A percentile compares a stretch with the other conserved stretches of the same genome.
phyloP scores from a whole-genome alignment of 352 stramenopile genomes.

The Globisporangium middletonii region DNA sequence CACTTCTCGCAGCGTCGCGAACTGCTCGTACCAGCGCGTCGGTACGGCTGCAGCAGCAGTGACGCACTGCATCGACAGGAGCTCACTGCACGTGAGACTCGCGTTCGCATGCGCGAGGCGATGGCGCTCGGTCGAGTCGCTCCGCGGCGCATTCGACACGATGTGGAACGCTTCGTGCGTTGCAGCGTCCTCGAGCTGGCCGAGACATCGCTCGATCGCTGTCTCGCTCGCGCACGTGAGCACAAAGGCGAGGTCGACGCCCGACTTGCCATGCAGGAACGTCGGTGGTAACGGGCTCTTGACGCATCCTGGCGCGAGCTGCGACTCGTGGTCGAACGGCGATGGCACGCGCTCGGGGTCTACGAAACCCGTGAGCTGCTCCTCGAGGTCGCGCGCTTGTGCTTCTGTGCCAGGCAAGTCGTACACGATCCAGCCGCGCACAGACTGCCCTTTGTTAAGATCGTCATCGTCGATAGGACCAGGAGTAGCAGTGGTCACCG shows the following conservation, averaged over 20 bases:
- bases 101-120: conserved; percentile 45
- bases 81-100: conserved; percentile 32
- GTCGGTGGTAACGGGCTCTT: conserved; percentile 30
- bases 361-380: conserved; percentile 49
- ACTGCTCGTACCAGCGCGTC: conserved; percentile 43
- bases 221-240: conserved; percentile 29
- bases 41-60: conserved; percentile 18
- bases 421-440: conserved; percentile 54
- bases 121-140: conserved; percentile 44
- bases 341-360: conserved; percentile 32
- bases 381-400: conserved; percentile 42
- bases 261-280: conserved; percentile 62
- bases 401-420: conserved; percentile 45
- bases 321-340: conserved; percentile 49
- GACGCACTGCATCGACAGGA: conserved; percentile 52
- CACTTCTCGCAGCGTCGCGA: conserved; percentile 39
- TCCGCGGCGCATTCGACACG: conserved; percentile 33
- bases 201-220: conserved; percentile 53
- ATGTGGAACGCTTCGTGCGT: conserved; percentile 44
- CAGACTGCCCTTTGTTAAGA: neutral
- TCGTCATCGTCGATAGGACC: neutral
- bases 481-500: neutral
- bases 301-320: conserved; percentile 31
- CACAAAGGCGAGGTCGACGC: conserved; percentile 68
- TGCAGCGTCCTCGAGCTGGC: conserved; percentile 40